These are phyloP conservation scores for Anastatica hierochuntica DNA, from an alignment of 345 rosid genomes.

Conservation along the genomic window DNA sequence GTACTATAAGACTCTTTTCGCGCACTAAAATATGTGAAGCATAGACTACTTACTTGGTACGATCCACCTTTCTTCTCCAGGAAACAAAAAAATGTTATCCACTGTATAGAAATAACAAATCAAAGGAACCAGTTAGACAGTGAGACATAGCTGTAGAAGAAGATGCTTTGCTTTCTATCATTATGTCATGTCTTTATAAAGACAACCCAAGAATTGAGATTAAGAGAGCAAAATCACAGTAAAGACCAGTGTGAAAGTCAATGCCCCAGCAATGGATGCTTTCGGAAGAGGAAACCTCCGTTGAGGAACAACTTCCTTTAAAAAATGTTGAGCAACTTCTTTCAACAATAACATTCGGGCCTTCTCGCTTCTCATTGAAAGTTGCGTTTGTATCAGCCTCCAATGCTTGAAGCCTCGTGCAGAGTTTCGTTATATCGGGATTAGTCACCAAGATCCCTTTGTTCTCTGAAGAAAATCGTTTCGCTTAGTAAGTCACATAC, in stretches of 20 bases:
- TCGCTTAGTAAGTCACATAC: no score
- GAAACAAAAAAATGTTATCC: slow-evolving; percentile 54
- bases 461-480: no score
- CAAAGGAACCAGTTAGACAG: not conserved
- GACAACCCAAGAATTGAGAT: not conserved
- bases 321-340: slow-evolving; percentile 90
- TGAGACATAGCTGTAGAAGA: not conserved
- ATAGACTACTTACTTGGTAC: slow-evolving; percentile 69
- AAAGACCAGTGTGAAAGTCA: slow-evolving; percentile 50
- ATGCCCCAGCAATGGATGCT: slow-evolving; percentile 32
- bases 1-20: no score
- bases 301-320: slow-evolving; percentile 56
- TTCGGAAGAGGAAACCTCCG: slow-evolving; percentile 39
- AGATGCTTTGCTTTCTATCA: not conserved
- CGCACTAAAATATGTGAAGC: no score
- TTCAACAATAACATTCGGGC: slow-evolving; percentile 76
- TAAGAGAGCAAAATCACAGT: slow-evolving; percentile 40
- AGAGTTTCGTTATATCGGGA: slow-evolving; percentile 72
- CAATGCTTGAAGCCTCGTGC: slow-evolving; percentile 83
- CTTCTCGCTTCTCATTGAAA: slow-evolving; percentile 93
- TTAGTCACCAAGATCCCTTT: no score
- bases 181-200: not conserved
- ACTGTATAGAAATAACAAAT: slow-evolving; percentile 35
- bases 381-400: slow-evolving; percentile 87
- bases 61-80: slow-evolving; percentile 73